Conservation (phyloP, 129 eudicot species). For the Lactuca sativa region DNA sequence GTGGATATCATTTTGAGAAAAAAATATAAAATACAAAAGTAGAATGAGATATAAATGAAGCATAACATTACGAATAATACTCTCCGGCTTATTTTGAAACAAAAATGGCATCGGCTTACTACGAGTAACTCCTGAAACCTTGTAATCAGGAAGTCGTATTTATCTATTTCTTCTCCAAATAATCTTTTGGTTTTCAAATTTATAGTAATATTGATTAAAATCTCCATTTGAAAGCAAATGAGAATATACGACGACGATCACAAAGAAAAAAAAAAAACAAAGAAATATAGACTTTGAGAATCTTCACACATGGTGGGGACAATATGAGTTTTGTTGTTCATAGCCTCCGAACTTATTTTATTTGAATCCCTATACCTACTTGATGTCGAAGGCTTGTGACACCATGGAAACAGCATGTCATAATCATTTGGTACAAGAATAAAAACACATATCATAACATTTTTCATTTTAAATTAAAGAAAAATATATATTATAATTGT, state of each 20-base stretch:
- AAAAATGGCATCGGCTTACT: too few relatives aligned
- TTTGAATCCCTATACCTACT: not conserved
- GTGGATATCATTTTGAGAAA: too few relatives aligned
- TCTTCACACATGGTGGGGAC: conserved; percentile 35
- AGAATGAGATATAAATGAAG: too few relatives aligned
- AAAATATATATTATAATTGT: not conserved
- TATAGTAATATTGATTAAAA: not conserved
- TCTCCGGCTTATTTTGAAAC: too few relatives aligned
- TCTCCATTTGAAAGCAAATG: not conserved
- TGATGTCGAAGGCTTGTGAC: conserved; percentile 20
- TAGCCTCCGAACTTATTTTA: not conserved
- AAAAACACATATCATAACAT: not conserved
- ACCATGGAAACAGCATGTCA: conserved; percentile 35
- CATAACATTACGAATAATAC: too few relatives aligned
- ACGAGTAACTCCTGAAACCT: too few relatives aligned
- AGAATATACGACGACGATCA: not conserved
- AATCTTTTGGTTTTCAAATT: too few relatives aligned
- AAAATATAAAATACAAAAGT: too few relatives aligned
- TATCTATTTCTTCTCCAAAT: too few relatives aligned
- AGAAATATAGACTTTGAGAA: conserved; percentile 13
- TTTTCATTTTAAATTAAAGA: too few relatives aligned
- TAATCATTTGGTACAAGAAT: conserved; percentile 23
- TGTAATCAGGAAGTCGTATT: too few relatives aligned
- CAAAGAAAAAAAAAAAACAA: not conserved
- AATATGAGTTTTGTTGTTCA: conserved; percentile 10